Conservation (phyloP, 305 asterid species). For the Solanum hybrid region DNA sequence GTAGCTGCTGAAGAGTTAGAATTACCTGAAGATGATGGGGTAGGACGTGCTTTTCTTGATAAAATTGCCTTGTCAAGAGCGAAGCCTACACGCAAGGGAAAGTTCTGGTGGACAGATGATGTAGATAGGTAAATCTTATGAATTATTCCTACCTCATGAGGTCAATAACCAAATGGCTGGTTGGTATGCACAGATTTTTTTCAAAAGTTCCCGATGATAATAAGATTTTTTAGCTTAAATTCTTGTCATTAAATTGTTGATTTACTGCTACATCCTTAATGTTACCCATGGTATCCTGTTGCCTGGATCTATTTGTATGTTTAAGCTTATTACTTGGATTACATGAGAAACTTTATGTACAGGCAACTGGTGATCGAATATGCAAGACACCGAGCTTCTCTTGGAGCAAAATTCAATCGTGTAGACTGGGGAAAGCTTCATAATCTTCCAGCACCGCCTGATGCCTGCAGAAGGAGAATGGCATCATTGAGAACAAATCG, state of each 20-base stretch:
- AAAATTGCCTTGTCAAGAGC: constrained; percentile 47
- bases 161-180: neutral
- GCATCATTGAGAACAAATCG: constrained; percentile 36
- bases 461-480: constrained; percentile 83
- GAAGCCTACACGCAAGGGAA: constrained; percentile 42
- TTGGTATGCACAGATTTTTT: neutral
- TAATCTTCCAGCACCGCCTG: constrained; percentile 82
- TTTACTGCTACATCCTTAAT: neutral
- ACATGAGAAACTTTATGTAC: constrained; percentile 8
- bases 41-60: constrained; percentile 30
- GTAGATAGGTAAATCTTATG: constrained; percentile 66
- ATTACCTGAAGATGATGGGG: constrained; percentile 41
- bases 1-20: constrained; percentile 33
- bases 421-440: constrained; percentile 58
- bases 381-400: constrained; percentile 69
- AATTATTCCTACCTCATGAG: constrained; percentile 2
- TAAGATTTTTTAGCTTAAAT: neutral
- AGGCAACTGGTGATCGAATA: constrained; percentile 83
- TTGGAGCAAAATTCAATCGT: constrained; percentile 71
- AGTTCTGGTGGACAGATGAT: constrained; percentile 77
- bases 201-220: neutral
- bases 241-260: neutral
- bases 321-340: neutral
- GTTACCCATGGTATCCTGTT: neutral
- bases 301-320: neutral